Percentiles rank a stretch among this genome's conserved stretches.
These are phyloP conservation scores for Sporothrix protearum DNA, from an alignment of 2,329 filamentous ascomycete species.

Conservation along the genomic window DNA sequence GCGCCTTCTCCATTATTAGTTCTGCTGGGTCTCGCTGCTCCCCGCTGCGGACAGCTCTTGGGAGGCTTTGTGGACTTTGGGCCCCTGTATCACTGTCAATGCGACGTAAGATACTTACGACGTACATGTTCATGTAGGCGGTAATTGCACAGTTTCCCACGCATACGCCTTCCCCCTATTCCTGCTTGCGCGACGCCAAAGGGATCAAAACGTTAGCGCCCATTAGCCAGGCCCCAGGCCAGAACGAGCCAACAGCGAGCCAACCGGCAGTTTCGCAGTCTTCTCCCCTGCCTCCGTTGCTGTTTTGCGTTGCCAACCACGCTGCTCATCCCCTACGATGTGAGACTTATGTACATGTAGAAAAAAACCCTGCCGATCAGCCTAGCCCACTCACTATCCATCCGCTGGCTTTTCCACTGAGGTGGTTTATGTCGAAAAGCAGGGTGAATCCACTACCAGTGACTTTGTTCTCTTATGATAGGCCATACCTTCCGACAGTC, in stretches of 20 bases:
- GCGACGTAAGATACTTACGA: too few relatives aligned
- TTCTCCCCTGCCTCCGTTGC: neutral
- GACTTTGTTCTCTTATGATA: too few relatives aligned
- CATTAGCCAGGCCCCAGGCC: slow-evolving; percentile 2
- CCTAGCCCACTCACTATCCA: neutral
- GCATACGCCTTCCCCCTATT: neutral
- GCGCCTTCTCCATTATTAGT: neutral
- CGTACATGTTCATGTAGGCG: too few relatives aligned
- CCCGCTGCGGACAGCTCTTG: slow-evolving; percentile 3
- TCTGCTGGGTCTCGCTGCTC: neutral
- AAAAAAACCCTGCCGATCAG: slow-evolving; percentile 12
- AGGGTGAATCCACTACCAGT: too few relatives aligned
- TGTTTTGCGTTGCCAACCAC: slow-evolving; percentile 5
- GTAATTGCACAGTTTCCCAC: neutral
- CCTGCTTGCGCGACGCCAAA: neutral
- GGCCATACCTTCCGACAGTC: too few relatives aligned
- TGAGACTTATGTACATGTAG: too few relatives aligned
- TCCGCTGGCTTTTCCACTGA: neutral
- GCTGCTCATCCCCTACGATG: neutral
- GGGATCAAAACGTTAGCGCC: neutral
- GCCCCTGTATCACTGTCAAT: neutral
- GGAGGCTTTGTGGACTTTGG: neutral
- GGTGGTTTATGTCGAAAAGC: too few relatives aligned
- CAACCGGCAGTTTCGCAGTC: neutral
- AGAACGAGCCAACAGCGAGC: neutral